phyloP scores from a whole-genome alignment of 345 rosid genomes.

The Pugionium dolabratum region DNA sequence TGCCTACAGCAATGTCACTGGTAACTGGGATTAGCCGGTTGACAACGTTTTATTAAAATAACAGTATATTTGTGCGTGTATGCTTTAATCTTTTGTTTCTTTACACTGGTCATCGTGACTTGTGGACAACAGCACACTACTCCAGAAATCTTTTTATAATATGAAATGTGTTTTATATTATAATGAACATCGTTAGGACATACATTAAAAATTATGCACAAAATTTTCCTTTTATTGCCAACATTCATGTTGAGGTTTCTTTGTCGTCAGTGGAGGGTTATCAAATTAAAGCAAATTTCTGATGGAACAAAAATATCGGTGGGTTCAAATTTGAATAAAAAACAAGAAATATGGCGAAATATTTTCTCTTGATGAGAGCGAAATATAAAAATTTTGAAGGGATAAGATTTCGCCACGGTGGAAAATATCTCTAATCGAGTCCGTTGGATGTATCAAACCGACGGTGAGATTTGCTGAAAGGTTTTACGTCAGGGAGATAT shows the following conservation, averaged over 20 bases:
- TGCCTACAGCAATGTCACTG: too few relatives aligned
- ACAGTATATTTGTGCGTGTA: constrained; percentile 31
- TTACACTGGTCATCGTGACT: constrained; percentile 55
- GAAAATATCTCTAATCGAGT: constrained; percentile 6
- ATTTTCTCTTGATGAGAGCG: neutral
- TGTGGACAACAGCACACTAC: constrained; percentile 57
- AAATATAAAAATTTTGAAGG: constrained; percentile 28
- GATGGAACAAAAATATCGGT: too few relatives aligned
- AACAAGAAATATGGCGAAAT: too few relatives aligned
- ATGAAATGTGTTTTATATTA: neutral
- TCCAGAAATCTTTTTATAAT: neutral
- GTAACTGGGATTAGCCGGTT: too few relatives aligned
- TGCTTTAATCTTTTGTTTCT: constrained; percentile 32
- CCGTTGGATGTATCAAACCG: constrained; percentile 54
- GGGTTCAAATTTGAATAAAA: too few relatives aligned
- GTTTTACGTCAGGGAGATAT: constrained; percentile 47
- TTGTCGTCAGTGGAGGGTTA: too few relatives aligned
- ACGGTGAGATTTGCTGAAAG: constrained; percentile 50
- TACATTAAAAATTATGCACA: too few relatives aligned
- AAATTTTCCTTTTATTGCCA: too few relatives aligned
- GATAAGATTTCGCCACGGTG: constrained; percentile 64
- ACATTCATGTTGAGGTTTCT: too few relatives aligned
- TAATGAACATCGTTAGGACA: neutral
- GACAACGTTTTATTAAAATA: too few relatives aligned
- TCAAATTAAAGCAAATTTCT: too few relatives aligned